A percentile compares a stretch with the other conserved stretches of the same genome.
phyloP scores from a whole-genome alignment of 1,284 basidiomycete genomes.

The Spongispora temasekensis region DNA sequence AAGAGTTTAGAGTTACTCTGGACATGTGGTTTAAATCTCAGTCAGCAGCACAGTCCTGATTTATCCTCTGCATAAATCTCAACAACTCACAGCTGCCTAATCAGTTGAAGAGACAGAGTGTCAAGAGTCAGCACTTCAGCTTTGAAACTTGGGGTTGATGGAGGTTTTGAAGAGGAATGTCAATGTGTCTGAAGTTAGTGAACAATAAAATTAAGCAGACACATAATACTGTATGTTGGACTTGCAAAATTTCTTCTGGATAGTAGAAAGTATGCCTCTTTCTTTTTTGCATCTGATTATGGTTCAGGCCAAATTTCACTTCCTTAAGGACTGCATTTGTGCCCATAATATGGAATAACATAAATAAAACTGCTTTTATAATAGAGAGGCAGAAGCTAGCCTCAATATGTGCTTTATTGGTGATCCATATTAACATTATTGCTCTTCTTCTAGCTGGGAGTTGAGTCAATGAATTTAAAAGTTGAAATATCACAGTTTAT shows the following conservation, averaged over 20 bases:
- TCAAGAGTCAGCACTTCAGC: no score
- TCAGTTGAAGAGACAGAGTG: slow-evolving; percentile 88
- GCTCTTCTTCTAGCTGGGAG: no score
- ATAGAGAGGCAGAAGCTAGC: slow-evolving; percentile 77
- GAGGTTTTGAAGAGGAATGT: slow-evolving; percentile 74
- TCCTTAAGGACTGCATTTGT: slow-evolving; percentile 89
- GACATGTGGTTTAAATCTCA: slow-evolving; percentile 88
- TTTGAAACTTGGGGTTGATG: no score
- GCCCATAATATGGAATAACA: slow-evolving; percentile 78
- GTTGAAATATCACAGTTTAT: no score
- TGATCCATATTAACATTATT: slow-evolving; percentile 81
- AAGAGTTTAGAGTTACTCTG: slow-evolving; percentile 91
- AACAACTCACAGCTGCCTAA: slow-evolving; percentile 95
- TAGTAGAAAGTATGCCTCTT: slow-evolving; percentile 69
- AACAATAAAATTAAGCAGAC: slow-evolving; percentile 59
- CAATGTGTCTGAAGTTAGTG: slow-evolving; percentile 12
- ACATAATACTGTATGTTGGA: slow-evolving; percentile 64
- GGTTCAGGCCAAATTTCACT: slow-evolving; percentile 72
- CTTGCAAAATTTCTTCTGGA: slow-evolving; percentile 76
- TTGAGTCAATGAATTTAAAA: no score
- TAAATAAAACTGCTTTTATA: slow-evolving; percentile 71
- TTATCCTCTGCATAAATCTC: slow-evolving; percentile 89
- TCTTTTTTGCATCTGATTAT: no score
- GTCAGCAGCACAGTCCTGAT: slow-evolving; percentile 91
- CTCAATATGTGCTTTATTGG: slow-evolving; percentile 61